Percentiles rank a stretch among this genome's conserved stretches.
These are phyloP conservation scores for Luffa aegyptiaca DNA, from an alignment of 306 rosid genomes.

Conservation along the genomic window DNA sequence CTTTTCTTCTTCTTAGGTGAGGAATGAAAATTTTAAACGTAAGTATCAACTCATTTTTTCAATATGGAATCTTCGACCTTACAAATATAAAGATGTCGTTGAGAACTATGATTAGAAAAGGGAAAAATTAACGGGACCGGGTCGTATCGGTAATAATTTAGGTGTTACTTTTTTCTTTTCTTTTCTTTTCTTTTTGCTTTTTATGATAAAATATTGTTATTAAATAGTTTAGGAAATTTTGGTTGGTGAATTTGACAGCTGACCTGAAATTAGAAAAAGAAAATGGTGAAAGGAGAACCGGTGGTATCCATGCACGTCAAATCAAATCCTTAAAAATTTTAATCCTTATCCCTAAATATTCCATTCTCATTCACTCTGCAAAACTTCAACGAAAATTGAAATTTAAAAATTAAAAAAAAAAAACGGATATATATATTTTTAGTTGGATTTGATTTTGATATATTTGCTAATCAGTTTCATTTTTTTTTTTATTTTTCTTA, in stretches of 20 bases:
- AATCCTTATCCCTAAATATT: not conserved
- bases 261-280: not conserved
- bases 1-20: not conserved
- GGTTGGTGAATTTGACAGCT: not conserved
- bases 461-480: too few relatives aligned
- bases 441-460: too few relatives aligned
- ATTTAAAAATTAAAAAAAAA: too few relatives aligned
- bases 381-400: too few relatives aligned
- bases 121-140: not conserved
- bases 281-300: not conserved
- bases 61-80: too few relatives aligned
- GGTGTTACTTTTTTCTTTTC: not conserved
- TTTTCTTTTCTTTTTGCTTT: too few relatives aligned
- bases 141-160: not conserved
- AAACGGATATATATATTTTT: too few relatives aligned
- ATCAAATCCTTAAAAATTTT: not conserved
- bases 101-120: not conserved
- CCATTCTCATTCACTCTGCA: not conserved
- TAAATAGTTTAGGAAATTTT: not conserved
- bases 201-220: not conserved
- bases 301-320: not conserved
- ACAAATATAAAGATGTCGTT: not conserved
- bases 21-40: too few relatives aligned
- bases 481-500: too few relatives aligned
- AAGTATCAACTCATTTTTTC: too few relatives aligned